phyloP scores from a whole-genome alignment of 1,284 basidiomycete genomes.

The Bondarzewia mesenterica region DNA sequence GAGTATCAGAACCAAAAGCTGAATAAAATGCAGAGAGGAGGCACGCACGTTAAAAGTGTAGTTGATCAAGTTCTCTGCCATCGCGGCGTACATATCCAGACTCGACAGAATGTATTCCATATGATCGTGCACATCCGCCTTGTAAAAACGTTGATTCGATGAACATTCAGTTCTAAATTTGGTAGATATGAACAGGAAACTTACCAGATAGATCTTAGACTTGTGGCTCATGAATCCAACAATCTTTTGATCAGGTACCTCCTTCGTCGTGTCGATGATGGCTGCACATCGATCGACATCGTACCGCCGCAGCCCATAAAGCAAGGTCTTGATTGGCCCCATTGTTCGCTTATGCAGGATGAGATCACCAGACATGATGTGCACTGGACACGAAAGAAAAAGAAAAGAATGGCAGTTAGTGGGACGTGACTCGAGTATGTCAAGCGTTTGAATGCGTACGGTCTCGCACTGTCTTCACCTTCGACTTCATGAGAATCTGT shows the following conservation, averaged over 20 bases:
- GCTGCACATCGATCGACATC: slow-evolving; percentile 58
- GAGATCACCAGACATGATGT: slow-evolving; percentile 66
- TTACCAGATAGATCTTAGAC: slow-evolving; percentile 57
- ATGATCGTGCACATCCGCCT: slow-evolving; percentile 66
- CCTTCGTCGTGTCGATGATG: slow-evolving; percentile 30
- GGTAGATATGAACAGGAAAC: slow-evolving; percentile 12
- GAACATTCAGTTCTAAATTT: neutral
- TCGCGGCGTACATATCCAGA: slow-evolving; percentile 59
- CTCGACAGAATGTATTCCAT: slow-evolving; percentile 61
- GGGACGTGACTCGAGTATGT: slow-evolving; percentile 6
- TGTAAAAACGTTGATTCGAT: neutral
- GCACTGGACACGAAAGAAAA: slow-evolving; percentile 39
- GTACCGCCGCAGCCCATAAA: slow-evolving; percentile 59
- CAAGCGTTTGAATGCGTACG: slow-evolving; percentile 27
- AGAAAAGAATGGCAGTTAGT: neutral
- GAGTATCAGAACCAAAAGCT: neutral
- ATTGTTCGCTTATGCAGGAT: slow-evolving; percentile 62
- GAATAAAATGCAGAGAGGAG: slow-evolving; percentile 1
- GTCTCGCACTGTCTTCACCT: slow-evolving; percentile 48
- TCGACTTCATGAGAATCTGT: slow-evolving; percentile 47
- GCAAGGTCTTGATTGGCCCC: slow-evolving; percentile 57
- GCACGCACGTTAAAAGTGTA: slow-evolving; percentile 53
- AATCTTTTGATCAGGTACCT: slow-evolving; percentile 15
- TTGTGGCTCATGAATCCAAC: slow-evolving; percentile 63
- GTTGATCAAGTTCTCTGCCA: slow-evolving; percentile 62